Percentiles rank a stretch among this genome's conserved stretches.
phyloP scores from a whole-genome alignment of 352 stramenopile species.

The Pilasporangium apinafurcum region DNA sequence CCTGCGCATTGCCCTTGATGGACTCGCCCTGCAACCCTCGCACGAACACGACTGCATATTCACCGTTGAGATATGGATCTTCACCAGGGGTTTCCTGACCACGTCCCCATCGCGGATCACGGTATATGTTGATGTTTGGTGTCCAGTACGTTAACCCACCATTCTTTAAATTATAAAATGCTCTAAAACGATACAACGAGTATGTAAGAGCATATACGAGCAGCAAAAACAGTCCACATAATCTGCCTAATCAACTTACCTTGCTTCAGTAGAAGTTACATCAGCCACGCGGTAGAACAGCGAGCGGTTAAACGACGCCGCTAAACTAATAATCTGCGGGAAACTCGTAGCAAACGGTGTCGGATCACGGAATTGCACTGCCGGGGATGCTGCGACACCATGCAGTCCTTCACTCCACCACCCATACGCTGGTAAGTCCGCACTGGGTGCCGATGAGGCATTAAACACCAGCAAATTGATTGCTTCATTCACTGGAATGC shows the following conservation, averaged over 20 bases:
- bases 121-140: conserved; percentile 93
- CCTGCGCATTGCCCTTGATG: conserved; percentile 5
- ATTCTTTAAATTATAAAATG: conserved; percentile 73
- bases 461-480: conserved; percentile 65
- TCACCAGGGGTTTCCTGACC: conserved; percentile 89
- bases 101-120: conserved; percentile 89
- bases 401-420: conserved; percentile 91
- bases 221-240: background rate
- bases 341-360: conserved; percentile 85
- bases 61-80: conserved; percentile 81
- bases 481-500: conserved; percentile 63
- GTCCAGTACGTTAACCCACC: conserved; percentile 88
- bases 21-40: conserved; percentile 74
- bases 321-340: conserved; percentile 75
- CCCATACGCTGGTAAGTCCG: conserved; percentile 62
- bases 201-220: no score
- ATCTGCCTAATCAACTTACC: no score
- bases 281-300: conserved; percentile 73
- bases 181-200: no score
- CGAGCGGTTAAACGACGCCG: conserved; percentile 80
- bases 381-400: conserved; percentile 67
- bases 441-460: conserved; percentile 14
- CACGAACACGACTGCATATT: conserved; percentile 86
- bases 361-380: conserved; percentile 42
- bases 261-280: conserved; percentile 79